Evolutionary conservation across 2,329 filamentous ascomycete genomes (phyloP).

Genomic region (Pseudogymnoascus sp.): DNA sequence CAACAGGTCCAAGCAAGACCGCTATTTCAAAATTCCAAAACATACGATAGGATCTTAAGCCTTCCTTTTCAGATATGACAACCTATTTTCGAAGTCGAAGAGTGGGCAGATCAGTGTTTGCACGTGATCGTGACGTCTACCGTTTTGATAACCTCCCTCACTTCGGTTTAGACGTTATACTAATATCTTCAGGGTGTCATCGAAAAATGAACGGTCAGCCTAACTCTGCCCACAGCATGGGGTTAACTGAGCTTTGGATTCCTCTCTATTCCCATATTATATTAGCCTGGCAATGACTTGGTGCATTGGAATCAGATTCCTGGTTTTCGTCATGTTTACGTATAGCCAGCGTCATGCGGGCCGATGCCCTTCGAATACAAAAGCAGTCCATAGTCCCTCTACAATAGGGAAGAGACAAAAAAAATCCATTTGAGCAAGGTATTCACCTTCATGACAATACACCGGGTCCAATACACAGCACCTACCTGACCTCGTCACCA

Average conservation of each 20-base stretch:
- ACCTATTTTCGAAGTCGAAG: background rate
- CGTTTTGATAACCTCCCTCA: background rate
- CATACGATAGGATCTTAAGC: background rate
- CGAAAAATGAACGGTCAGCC: too few relatives aligned
- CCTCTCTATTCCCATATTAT: too few relatives aligned
- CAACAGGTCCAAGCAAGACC: background rate
- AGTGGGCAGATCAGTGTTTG: background rate
- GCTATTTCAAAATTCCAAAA: background rate
- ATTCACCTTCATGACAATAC: background rate
- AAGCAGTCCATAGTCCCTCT: background rate
- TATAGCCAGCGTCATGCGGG: background rate
- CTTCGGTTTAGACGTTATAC: too few relatives aligned
- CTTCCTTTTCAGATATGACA: background rate
- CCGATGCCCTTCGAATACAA: background rate
- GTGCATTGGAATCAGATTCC: background rate
- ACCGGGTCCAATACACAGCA: background rate
- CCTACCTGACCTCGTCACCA: background rate
- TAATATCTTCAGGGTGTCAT: too few relatives aligned
- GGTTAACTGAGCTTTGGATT: too few relatives aligned
- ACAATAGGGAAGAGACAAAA: background rate
- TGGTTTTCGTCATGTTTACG: background rate
- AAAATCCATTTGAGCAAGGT: background rate
- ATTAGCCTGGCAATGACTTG: too few relatives aligned
- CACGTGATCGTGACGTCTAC: background rate
- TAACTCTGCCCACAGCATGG: too few relatives aligned